phyloP scores from a whole-genome alignment of 352 stramenopile genomes.

The Globisporangium abappressorium region DNA sequence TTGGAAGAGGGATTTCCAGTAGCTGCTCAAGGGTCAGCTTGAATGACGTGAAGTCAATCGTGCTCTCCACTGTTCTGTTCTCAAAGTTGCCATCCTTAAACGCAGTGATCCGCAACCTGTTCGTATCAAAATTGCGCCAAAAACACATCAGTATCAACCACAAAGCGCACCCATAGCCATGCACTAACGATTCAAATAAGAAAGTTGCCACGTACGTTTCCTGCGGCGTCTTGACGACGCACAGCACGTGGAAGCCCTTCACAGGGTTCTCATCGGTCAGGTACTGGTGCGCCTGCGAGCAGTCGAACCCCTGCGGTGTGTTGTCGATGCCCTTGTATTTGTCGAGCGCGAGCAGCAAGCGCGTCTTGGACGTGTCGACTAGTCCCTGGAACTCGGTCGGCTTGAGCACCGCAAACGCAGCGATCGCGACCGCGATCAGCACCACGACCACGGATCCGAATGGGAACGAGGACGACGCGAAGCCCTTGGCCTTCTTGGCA shows the following conservation, averaged over 20 bases:
- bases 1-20: slow-evolving; percentile 33
- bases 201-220: slow-evolving; percentile 33
- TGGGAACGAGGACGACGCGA: slow-evolving; percentile 9
- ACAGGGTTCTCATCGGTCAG: slow-evolving; percentile 56
- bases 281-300: slow-evolving; percentile 31
- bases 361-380: slow-evolving; percentile 17
- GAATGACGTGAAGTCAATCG: slow-evolving; percentile 34
- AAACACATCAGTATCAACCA: slow-evolving; percentile 2
- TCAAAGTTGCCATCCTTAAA: slow-evolving; percentile 59
- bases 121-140: not conserved
- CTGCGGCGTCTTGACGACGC: slow-evolving; percentile 37
- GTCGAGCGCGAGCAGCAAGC: slow-evolving; percentile 16
- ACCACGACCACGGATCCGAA: slow-evolving; percentile 15
- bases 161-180: not conserved
- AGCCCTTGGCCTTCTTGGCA: not conserved
- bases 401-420: slow-evolving; percentile 14
- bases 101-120: slow-evolving; percentile 43
- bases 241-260: slow-evolving; percentile 75
- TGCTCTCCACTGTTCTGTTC: slow-evolving; percentile 27
- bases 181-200: not conserved
- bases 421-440: slow-evolving; percentile 17
- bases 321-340: slow-evolving; percentile 12
- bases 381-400: slow-evolving; percentile 13
- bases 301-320: slow-evolving; percentile 29
- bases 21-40: slow-evolving; percentile 33